Base-by-base conservation (phyloP, 1,284 basidiomycete species). In the Cystobasidium sp. region DNA sequence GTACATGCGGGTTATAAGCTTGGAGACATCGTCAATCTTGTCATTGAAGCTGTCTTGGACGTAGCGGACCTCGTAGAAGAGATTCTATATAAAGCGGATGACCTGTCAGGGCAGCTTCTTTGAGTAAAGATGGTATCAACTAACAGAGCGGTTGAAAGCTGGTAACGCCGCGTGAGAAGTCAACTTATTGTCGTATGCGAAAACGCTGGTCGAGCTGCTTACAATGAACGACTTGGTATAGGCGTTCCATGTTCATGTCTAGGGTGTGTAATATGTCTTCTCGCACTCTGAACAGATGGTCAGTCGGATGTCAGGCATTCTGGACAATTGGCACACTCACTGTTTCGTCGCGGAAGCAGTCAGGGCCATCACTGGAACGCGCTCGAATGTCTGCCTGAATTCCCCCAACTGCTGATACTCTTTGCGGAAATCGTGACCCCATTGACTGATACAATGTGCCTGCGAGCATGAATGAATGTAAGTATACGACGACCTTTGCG, bases 331-430 rank as follows among this genome's bases (percentile, higher is more conserved):
- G 31, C 12, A 47, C 7, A 69, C 58, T n/a, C 31, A 70, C 72
- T 64, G 55, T 43, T 72, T 66, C 12, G 89, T 92, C 1, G 91
- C 90, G 8, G 89, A 91, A 0, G 91, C 90, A 0, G 91, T 92
- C n/a, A 92, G 82, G 6, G 90, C 90, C 86, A 92, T 94, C 76
- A 94, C 89, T 0, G 92, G 92, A 0, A 94, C 86, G 65, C 85
- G 84, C 0, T 87, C 88, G 79, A 89, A 94, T 22, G 84, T 84
- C 43, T 87, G 83, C 0, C 92, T 86, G 80, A 94, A 92, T 24
- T 84, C 83, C 6, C 90, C 90, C 6, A 95, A 84, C 47, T 85
- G 86, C 55, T 90, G 84, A 80, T 93, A 94, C 63, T 90, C 88
- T 41, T 74, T 74, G 16, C 75, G 56, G 43, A 74, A 74, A 37